Conservation (phyloP, 2,329 filamentous ascomycete genomes). For the Pseudogymnoascus sp. region DNA sequence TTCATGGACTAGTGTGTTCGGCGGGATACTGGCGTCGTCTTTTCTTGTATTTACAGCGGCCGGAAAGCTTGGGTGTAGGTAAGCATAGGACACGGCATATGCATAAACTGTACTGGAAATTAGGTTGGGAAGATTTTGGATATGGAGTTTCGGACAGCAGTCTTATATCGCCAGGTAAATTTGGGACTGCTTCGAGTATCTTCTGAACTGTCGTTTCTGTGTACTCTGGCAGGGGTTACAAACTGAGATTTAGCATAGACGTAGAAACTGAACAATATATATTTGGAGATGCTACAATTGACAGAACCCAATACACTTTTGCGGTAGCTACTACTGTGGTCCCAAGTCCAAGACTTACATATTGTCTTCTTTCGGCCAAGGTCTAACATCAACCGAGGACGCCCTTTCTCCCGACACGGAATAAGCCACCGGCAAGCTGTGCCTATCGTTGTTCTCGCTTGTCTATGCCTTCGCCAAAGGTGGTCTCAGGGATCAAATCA, state of each 20-base stretch:
- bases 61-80: neutral
- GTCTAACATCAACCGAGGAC: neutral
- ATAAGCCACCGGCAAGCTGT: neutral
- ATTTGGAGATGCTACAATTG: neutral
- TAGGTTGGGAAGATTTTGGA: neutral
- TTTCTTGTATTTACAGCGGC: neutral
- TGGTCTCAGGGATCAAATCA: neutral
- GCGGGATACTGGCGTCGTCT: neutral
- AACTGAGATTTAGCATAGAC: neutral
- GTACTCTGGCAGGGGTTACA: neutral
- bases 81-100: neutral
- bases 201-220: neutral
- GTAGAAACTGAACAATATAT: neutral
- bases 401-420: neutral
- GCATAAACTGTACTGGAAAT: neutral
- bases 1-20: slow-evolving; percentile 7
- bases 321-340: neutral
- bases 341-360: neutral
- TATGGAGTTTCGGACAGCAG: neutral
- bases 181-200: neutral
- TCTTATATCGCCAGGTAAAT: neutral
- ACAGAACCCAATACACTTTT: neutral
- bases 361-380: neutral
- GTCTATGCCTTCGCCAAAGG: neutral
- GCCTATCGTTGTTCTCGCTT: neutral